A percentile compares a stretch with the other conserved stretches of the same genome.
Evolutionary conservation across 2,329 filamentous ascomycete genomes (phyloP).

Genomic region (Fusarium neocosmosporiellum): DNA sequence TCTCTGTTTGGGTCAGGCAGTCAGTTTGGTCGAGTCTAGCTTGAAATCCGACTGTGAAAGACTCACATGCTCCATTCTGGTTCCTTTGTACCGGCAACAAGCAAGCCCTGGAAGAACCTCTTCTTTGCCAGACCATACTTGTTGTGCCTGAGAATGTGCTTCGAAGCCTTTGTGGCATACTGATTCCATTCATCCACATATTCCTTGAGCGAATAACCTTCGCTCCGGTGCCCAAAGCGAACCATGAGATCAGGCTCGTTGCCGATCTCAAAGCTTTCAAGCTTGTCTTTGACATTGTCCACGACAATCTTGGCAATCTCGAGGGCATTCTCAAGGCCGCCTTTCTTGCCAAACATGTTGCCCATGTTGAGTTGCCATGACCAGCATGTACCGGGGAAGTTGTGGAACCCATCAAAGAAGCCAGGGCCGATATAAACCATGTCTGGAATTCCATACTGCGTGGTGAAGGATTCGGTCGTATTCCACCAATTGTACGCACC

Average conservation of each 20-base stretch:
- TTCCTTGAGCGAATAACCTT: neutral
- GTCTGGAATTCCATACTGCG: neutral
- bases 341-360: neutral
- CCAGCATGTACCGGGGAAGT: neutral
- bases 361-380: slow-evolving; percentile 2
- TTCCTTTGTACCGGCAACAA: neutral
- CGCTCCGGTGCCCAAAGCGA: neutral
- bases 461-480: neutral
- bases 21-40: neutral
- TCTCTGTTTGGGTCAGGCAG: neutral
- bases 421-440: neutral
- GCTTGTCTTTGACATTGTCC: neutral
- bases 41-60: neutral
- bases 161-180: neutral
- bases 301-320: neutral
- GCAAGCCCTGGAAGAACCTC: neutral
- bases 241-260: neutral
- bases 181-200: neutral
- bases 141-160: neutral
- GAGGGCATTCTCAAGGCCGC: neutral
- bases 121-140: neutral
- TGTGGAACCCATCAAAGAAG: neutral
- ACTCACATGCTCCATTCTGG: slow-evolving; percentile 1
- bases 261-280: neutral
- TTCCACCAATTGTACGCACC: neutral